Conservation (phyloP, 176 grass and related monocot genomes). For the Carex parvula region DNA sequence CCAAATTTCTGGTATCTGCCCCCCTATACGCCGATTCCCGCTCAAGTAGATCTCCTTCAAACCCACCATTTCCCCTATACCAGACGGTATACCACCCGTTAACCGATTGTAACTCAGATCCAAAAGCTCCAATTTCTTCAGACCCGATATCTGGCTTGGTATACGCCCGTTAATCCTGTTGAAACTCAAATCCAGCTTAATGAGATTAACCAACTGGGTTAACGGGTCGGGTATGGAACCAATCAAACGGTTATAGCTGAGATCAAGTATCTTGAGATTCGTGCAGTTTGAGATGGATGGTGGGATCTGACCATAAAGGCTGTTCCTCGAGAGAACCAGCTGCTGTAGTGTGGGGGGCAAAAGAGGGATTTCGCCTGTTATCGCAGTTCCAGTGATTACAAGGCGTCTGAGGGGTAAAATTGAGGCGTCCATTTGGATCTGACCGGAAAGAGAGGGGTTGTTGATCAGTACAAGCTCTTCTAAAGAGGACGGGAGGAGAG, state of each 20-base stretch:
- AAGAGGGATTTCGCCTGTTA: conserved; percentile 30
- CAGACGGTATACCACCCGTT: conserved; percentile 31
- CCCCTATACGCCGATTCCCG: conserved; percentile 37
- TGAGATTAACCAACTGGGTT: conserved; percentile 19
- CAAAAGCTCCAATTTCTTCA: conserved; percentile 33
- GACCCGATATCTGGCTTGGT: conserved; percentile 7
- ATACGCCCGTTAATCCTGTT: conserved; percentile 33
- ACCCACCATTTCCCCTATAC: conserved; percentile 31
- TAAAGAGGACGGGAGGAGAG: conserved; percentile 35
- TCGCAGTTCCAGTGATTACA: conserved; percentile 26
- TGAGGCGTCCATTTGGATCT: conserved; percentile 5
- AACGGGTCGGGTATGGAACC: conserved; percentile 30
- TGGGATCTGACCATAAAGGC: conserved; percentile 30
- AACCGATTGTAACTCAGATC: conserved; percentile 42
- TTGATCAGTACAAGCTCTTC: conserved; percentile 44
- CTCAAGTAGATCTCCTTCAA: conserved; percentile 40
- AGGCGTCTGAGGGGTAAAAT: conserved; percentile 30
- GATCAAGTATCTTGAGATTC: conserved; percentile 35
- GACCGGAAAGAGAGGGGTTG: conserved; percentile 43
- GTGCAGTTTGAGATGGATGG: conserved; percentile 10
- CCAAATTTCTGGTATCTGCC: conserved; percentile 40
- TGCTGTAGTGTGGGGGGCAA: conserved; percentile 24
- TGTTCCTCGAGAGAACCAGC: conserved; percentile 38
- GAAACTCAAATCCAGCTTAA: conserved; percentile 45
- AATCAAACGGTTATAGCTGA: conserved; percentile 33